Evolutionary conservation across 768 basidiomycete genomes (phyloP).

Genomic region (Serendipita sp.): DNA sequence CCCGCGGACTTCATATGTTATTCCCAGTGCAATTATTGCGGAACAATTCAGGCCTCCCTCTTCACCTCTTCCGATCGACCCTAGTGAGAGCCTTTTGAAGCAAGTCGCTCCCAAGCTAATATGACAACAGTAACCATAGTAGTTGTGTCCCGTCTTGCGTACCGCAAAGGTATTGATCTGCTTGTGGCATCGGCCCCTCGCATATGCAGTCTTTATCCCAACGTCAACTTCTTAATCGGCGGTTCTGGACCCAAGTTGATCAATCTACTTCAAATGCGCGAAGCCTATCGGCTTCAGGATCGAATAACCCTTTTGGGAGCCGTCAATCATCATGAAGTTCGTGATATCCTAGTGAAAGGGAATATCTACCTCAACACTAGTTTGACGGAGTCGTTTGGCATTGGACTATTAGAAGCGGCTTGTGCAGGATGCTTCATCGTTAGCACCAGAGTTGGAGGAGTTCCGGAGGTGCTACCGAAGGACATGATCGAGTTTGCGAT

Average conservation of each 20-base stretch:
- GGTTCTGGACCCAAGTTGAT: slow-evolving; percentile 93
- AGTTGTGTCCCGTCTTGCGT: slow-evolving; percentile 75
- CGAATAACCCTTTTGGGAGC: slow-evolving; percentile 79
- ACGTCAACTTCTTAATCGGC: slow-evolving; percentile 79
- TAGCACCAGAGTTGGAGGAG: slow-evolving; percentile 84
- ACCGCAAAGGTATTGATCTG: slow-evolving; percentile 92
- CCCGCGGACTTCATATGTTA: slow-evolving; percentile 62
- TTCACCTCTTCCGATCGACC: slow-evolving; percentile 28
- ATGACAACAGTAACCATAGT: slow-evolving; percentile 64
- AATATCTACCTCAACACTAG: slow-evolving; percentile 92
- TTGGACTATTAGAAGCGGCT: slow-evolving; percentile 93
- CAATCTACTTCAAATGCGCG: slow-evolving; percentile 88
- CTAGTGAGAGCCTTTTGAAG: slow-evolving; percentile 28
- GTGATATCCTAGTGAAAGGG: slow-evolving; percentile 66
- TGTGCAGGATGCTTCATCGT: slow-evolving; percentile 90
- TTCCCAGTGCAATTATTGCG: slow-evolving; percentile 81
- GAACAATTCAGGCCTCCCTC: slow-evolving; percentile 66
- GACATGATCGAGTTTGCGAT: slow-evolving; percentile 93
- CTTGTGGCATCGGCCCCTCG: slow-evolving; percentile 83
- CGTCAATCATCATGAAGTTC: slow-evolving; percentile 68
- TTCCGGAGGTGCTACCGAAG: slow-evolving; percentile 83
- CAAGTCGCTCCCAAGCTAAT: neutral
- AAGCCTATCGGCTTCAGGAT: slow-evolving; percentile 78
- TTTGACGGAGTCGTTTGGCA: slow-evolving; percentile 91
- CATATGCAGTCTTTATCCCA: slow-evolving; percentile 70